Evolutionary conservation across 257 asterid genomes (phyloP).

Genomic region (Echites panduratus): DNA sequence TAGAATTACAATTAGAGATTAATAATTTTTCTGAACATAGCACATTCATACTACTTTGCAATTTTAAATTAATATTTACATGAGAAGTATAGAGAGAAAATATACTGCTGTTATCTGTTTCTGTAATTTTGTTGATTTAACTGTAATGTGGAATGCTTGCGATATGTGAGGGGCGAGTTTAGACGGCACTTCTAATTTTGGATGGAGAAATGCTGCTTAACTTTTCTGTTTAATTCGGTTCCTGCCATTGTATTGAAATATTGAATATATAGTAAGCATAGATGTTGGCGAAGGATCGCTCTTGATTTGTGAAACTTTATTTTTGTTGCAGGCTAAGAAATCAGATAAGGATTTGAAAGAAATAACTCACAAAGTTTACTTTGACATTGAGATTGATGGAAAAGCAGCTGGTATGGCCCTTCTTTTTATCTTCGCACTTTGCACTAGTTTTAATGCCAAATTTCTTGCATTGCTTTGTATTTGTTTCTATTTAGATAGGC

Average conservation of each 20-base stretch:
- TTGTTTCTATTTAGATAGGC: no score
- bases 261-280: not conserved
- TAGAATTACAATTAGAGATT: not conserved
- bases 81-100: not conserved
- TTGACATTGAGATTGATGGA: conserved; percentile 83
- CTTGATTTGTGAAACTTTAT: not conserved
- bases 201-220: not conserved
- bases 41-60: not conserved
- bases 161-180: not conserved
- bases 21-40: not conserved
- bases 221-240: no score
- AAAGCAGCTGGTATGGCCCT: conserved; percentile 63
- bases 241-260: not conserved
- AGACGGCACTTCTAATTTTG: not conserved
- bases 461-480: not conserved
- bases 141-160: not conserved
- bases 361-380: conserved; percentile 72
- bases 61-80: not conserved
- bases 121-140: not conserved
- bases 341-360: conserved; percentile 59
- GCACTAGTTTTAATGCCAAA: not conserved
- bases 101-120: not conserved
- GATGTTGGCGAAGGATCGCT: not conserved
- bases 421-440: not conserved
- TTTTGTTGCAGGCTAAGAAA: conserved; percentile 65